Conservation (phyloP, 495 filamentous ascomycete species). For the Staphylotrichum longicolle region DNA sequence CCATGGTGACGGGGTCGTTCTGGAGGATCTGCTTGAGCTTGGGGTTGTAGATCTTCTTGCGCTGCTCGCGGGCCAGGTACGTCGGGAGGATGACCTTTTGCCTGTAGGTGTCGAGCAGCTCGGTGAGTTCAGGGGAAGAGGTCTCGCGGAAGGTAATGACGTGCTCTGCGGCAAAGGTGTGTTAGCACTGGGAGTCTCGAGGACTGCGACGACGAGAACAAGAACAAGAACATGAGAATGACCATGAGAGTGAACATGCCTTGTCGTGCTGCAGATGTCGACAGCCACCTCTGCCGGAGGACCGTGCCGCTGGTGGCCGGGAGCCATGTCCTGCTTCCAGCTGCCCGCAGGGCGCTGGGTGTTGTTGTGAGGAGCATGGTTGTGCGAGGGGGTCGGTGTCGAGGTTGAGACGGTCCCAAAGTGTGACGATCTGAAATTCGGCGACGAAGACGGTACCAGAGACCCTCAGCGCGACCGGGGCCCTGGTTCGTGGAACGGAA, state of each 20-base stretch:
- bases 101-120: conserved; percentile 53
- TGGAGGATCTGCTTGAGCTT: conserved; percentile 52
- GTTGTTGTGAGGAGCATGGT: conserved; percentile 26
- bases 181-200: background rate
- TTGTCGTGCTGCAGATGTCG: conserved; percentile 23
- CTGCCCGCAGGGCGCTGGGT: conserved; percentile 25
- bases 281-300: conserved; percentile 27
- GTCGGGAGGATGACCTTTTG: conserved; percentile 62
- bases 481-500: background rate
- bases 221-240: no score
- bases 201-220: background rate
- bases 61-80: conserved; percentile 56
- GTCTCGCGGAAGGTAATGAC: conserved; percentile 35
- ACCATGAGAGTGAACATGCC: conserved; percentile 13
- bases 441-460: background rate
- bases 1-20: conserved; percentile 59
- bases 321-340: conserved; percentile 20
- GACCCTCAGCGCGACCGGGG: no score
- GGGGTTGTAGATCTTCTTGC: conserved; percentile 52
- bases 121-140: conserved; percentile 38
- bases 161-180: conserved; percentile 15
- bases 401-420: background rate
- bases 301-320: conserved; percentile 1
- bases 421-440: conserved; percentile 1
- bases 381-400: background rate